These are phyloP conservation scores for Microdochium paspali DNA, from an alignment of 2,329 filamentous ascomycete genomes.

Conservation along the genomic window DNA sequence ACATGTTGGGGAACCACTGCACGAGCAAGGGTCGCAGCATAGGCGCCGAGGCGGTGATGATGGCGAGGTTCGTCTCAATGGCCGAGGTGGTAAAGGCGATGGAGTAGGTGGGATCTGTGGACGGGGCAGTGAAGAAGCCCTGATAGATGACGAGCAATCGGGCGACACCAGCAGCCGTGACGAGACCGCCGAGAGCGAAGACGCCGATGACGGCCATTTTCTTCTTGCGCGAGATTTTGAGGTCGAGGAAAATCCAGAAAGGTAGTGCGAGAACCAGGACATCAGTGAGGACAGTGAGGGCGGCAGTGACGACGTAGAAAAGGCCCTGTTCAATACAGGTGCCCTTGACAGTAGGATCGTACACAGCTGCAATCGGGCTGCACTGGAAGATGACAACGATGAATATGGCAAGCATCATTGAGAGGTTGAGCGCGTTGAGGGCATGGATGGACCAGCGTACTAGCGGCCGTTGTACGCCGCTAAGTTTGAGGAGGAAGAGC, in stretches of 20 bases:
- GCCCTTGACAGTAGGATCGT: conserved; percentile 14
- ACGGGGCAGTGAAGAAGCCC: conserved; percentile 10
- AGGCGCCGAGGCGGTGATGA: conserved; percentile 25
- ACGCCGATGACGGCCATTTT: conserved; percentile 29
- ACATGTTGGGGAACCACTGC: conserved; percentile 22
- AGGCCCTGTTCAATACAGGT: conserved; percentile 20
- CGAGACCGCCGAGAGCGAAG: conserved; percentile 23
- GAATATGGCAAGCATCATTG: conserved; percentile 10
- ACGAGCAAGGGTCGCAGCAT: conserved; percentile 23
- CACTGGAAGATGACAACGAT: conserved; percentile 29
- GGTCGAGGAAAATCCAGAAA: conserved; percentile 27
- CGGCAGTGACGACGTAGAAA: conserved; percentile 23
- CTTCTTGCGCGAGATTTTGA: conserved; percentile 26
- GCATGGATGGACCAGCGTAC: conserved; percentile 19
- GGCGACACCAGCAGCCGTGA: conserved; percentile 20
- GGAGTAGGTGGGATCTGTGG: conserved; percentile 16
- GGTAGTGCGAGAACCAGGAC: conserved; percentile 27
- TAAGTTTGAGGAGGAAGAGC: conserved; percentile 33
- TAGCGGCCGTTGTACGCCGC: conserved; percentile 20
- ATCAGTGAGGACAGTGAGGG: conserved; percentile 30
- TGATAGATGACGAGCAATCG: conserved; percentile 20
- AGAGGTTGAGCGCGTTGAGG: conserved; percentile 22
- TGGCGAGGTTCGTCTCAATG: conserved; percentile 26
- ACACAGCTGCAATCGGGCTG: conserved; percentile 22
- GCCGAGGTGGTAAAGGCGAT: conserved; percentile 21